Evolutionary conservation across 495 filamentous ascomycete species (phyloP).

Genomic region (Aspergillus nanangensis): DNA sequence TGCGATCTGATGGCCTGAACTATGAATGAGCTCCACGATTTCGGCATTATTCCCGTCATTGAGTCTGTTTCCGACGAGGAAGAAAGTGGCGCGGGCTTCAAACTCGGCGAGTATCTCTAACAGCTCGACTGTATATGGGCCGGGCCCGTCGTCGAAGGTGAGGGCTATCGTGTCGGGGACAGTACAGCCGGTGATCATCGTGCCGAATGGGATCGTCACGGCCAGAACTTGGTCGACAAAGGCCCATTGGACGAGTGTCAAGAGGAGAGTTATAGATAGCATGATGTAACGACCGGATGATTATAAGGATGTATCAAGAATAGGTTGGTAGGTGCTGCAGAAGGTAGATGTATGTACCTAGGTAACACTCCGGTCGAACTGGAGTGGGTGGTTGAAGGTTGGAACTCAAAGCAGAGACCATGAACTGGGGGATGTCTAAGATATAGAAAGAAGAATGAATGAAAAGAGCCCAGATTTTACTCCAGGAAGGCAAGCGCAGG

Average conservation of each 20-base stretch:
- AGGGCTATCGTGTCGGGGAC: constrained; percentile 57
- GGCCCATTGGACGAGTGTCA: not conserved
- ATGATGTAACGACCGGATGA: no score
- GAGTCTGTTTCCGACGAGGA: constrained; percentile 66
- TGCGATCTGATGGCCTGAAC: constrained; percentile 68
- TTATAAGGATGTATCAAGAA: no score
- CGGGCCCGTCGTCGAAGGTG: constrained; percentile 77
- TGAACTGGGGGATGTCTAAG: no score
- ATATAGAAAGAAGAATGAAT: no score
- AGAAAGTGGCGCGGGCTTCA: constrained; percentile 65
- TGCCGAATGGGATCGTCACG: constrained; percentile 40
- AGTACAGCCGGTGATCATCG: constrained; percentile 56
- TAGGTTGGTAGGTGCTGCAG: no score
- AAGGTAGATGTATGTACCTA: no score
- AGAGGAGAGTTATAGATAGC: not conserved
- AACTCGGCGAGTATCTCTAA: constrained; percentile 59
- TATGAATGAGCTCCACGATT: constrained; percentile 56
- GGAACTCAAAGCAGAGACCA: no score
- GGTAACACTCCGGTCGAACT: no score
- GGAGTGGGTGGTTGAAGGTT: no score
- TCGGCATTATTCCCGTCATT: constrained; percentile 46
- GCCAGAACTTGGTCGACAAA: not conserved
- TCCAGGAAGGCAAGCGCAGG: no score
- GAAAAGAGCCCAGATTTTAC: no score
- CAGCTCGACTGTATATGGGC: constrained; percentile 56